Conservation (phyloP, 495 filamentous ascomycete genomes). For the Penicillium malachiteum region DNA sequence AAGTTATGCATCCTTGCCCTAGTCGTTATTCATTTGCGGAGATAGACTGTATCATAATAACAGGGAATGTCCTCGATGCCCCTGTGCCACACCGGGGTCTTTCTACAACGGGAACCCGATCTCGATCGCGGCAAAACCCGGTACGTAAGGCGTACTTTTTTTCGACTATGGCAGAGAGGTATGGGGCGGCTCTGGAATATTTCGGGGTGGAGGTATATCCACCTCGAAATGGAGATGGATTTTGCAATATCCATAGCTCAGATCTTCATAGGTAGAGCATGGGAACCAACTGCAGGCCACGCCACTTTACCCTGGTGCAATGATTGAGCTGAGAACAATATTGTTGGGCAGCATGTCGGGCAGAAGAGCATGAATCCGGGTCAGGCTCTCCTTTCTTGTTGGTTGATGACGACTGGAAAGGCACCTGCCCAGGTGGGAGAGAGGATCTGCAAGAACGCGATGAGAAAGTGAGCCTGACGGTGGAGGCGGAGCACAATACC, state of each 20-base stretch:
- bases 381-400: conserved; percentile 13
- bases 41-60: conserved; percentile 8
- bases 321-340: conserved; percentile 1
- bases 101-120: conserved; percentile 19
- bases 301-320: conserved; percentile 19
- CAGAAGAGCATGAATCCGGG: conserved; percentile 19
- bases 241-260: conserved; percentile 14
- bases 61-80: conserved; percentile 8
- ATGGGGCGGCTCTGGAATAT: conserved; percentile 12
- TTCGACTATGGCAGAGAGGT: conserved; percentile 6
- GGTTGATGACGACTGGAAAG: conserved; percentile 16
- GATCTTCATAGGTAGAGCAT: conserved; percentile 15
- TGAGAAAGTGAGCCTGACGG: conserved; percentile 18
- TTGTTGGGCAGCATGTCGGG: conserved; percentile 42
- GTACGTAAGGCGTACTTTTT: conserved; percentile 15
- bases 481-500: conserved; percentile 17
- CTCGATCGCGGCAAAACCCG: conserved; percentile 15
- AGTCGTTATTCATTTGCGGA: conserved; percentile 6
- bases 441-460: conserved; percentile 22
- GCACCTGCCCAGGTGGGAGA: neutral
- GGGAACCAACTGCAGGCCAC: conserved; percentile 1
- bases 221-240: conserved; percentile 8
- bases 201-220: conserved; percentile 5
- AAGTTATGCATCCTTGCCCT: conserved; percentile 14
- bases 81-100: conserved; percentile 6